phyloP scores from a whole-genome alignment of 306 rosid species.

The Pyrus bretschneideri region DNA sequence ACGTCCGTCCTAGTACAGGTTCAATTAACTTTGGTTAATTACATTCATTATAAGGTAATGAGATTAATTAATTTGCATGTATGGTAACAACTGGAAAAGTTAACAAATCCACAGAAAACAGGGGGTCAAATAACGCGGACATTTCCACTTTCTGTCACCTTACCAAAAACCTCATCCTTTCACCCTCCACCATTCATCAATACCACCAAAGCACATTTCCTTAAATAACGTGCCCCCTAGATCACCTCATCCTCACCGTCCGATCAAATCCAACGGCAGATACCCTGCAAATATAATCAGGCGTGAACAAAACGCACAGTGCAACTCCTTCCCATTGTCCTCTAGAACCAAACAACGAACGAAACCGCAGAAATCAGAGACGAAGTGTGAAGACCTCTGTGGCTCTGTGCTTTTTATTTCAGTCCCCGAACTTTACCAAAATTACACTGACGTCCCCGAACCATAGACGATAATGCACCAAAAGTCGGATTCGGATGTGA shows the following conservation, averaged over 20 bases:
- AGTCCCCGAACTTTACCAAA: background rate
- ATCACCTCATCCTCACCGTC: background rate
- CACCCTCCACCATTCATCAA: background rate
- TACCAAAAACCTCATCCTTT: background rate
- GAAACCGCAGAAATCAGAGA: background rate
- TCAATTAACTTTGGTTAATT: background rate
- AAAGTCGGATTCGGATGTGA: constrained; percentile 82
- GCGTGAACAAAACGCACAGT: background rate
- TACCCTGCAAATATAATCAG: background rate
- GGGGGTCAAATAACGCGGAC: background rate
- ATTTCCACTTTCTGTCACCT: background rate
- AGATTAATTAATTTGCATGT: too few relatives aligned
- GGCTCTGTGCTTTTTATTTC: background rate
- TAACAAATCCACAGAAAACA: background rate
- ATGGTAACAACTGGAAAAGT: background rate
- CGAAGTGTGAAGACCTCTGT: background rate
- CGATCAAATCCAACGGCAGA: background rate
- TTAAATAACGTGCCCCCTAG: background rate
- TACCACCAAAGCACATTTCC: background rate
- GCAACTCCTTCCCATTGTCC: background rate
- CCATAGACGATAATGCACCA: constrained; percentile 41
- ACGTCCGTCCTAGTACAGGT: background rate
- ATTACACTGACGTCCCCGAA: background rate
- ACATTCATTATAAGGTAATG: background rate
- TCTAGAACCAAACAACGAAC: background rate